Conservation (phyloP, 768 basidiomycete species). For the Lentinus tigrinus region DNA sequence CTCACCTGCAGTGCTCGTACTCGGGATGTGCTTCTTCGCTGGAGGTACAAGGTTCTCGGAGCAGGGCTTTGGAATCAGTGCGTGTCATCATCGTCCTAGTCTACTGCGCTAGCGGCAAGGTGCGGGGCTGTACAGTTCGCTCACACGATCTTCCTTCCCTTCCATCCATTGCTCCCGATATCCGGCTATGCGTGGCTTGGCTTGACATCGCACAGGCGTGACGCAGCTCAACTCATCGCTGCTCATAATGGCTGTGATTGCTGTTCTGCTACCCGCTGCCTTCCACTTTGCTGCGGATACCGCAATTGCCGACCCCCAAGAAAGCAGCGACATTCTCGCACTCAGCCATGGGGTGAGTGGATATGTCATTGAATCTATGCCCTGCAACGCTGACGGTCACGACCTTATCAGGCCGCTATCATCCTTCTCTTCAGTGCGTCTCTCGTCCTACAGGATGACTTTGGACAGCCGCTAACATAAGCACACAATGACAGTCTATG, state of each 20-base stretch:
- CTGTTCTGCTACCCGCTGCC: slow-evolving; percentile 74
- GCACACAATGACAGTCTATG: slow-evolving; percentile 44
- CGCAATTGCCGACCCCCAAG: slow-evolving; percentile 29
- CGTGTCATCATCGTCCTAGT: slow-evolving; percentile 28
- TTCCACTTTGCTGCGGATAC: slow-evolving; percentile 57
- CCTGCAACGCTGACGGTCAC: not conserved
- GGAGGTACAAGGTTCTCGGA: slow-evolving; percentile 77
- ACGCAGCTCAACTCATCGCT: slow-evolving; percentile 76
- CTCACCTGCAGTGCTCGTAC: slow-evolving; percentile 42
- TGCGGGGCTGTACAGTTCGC: not conserved
- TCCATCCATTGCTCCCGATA: not conserved
- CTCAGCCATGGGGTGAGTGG: slow-evolving; percentile 52
- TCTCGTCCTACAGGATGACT: not conserved
- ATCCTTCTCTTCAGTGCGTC: slow-evolving; percentile 52
- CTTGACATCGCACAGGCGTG: slow-evolving; percentile 35
- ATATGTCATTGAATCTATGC: not conserved
- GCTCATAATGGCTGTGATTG: slow-evolving; percentile 76
- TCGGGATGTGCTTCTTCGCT: slow-evolving; percentile 91
- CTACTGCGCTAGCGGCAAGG: not conserved
- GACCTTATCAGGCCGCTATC: slow-evolving; percentile 42
- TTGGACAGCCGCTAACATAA: not conserved
- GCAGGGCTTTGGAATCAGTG: slow-evolving; percentile 75
- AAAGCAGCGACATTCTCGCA: slow-evolving; percentile 41
- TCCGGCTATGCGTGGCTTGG: not conserved
- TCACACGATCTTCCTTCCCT: not conserved